Conservation (phyloP, 2,329 filamentous ascomycete species). For the Penicillium sclerotiorum region DNA sequence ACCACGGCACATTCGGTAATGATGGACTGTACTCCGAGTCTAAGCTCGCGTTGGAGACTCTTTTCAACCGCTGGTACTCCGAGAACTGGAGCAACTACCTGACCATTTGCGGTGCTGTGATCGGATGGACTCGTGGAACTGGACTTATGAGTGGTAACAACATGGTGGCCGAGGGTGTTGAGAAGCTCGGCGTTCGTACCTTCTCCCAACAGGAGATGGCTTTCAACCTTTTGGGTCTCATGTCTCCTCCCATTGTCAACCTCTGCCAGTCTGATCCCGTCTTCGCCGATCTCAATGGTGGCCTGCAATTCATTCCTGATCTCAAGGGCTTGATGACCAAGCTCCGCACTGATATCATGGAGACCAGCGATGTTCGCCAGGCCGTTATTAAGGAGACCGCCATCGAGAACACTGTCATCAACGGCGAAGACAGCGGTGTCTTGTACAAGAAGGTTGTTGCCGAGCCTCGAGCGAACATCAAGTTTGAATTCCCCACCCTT, state of each 20-base stretch:
- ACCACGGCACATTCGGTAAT: slow-evolving; percentile 97
- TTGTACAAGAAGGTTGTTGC: slow-evolving; percentile 94
- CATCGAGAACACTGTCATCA: slow-evolving; percentile 95
- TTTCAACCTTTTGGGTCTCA: slow-evolving; percentile 94
- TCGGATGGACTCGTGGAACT: slow-evolving; percentile 98
- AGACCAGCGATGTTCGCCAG: slow-evolving; percentile 89
- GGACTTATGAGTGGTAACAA: slow-evolving; percentile 98
- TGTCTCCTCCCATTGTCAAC: slow-evolving; percentile 92
- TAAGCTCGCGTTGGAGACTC: slow-evolving; percentile 92
- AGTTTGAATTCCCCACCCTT: slow-evolving; percentile 89
- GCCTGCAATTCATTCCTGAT: slow-evolving; percentile 95
- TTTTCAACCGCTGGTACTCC: slow-evolving; percentile 98
- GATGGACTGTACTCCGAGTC: slow-evolving; percentile 98
- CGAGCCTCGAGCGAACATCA: slow-evolving; percentile 94
- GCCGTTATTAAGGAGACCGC: slow-evolving; percentile 95
- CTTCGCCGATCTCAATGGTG: slow-evolving; percentile 96
- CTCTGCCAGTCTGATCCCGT: slow-evolving; percentile 95
- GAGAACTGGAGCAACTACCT: slow-evolving; percentile 98
- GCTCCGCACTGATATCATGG: slow-evolving; percentile 90
- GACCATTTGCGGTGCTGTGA: slow-evolving; percentile 96
- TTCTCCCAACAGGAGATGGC: slow-evolving; percentile 99
- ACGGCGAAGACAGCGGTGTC: slow-evolving; percentile 87
- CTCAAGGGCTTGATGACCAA: slow-evolving; percentile 92
- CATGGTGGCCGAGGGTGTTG: slow-evolving; percentile 93
- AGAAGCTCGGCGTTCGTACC: slow-evolving; percentile 93